A percentile compares a stretch with the other conserved stretches of the same genome.
These are phyloP conservation scores for Apophysomyces trapeziformis DNA, from an alignment of 371 early-diverging fungal species.

Conservation along the genomic window DNA sequence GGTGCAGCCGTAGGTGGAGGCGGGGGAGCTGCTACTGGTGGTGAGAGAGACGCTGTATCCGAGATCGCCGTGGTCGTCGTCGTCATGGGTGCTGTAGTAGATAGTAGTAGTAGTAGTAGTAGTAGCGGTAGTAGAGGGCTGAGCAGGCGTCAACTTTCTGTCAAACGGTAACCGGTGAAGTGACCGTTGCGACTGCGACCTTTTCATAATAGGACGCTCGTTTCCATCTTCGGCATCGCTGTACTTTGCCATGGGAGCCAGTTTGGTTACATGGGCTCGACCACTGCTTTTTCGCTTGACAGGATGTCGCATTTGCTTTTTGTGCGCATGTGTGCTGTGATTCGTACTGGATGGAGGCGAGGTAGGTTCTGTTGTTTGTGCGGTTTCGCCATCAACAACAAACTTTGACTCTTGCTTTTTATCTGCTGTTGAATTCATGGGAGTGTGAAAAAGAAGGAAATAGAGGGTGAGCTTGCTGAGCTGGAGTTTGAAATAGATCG, in stretches of 20 bases:
- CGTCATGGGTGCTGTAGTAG: too few species aligned
- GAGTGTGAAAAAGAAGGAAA: not conserved
- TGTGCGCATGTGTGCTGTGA: not conserved
- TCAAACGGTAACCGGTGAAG: slow-evolving; percentile 18
- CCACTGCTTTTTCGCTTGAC: slow-evolving; percentile 38
- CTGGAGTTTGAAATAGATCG: slow-evolving; percentile 5
- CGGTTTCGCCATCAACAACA: slow-evolving; percentile 15
- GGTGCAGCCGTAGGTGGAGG: slow-evolving; percentile 9
- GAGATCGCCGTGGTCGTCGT: slow-evolving; percentile 4
- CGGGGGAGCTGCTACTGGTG: slow-evolving; percentile 1
- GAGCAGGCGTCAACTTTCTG: slow-evolving; percentile 19
- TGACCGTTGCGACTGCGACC: slow-evolving; percentile 34
- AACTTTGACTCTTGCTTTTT: slow-evolving; percentile 22
- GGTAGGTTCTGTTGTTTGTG: not conserved
- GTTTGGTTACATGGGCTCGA: slow-evolving; percentile 34
- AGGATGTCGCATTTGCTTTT: slow-evolving; percentile 32
- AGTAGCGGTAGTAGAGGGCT: slow-evolving; percentile 3
- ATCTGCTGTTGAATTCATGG: slow-evolving; percentile 5
- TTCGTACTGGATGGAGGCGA: not conserved
- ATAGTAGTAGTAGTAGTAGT: not conserved
- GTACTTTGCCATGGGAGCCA: slow-evolving; percentile 35
- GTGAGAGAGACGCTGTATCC: not conserved
- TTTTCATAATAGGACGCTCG: slow-evolving; percentile 29
- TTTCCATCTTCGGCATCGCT: slow-evolving; percentile 19
- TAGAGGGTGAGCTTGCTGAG: not conserved